Percentiles rank a stretch among this genome's conserved stretches.
These are phyloP conservation scores for Aegilops bicornis DNA, from an alignment of 176 grass and related monocot species.

Conservation along the genomic window DNA sequence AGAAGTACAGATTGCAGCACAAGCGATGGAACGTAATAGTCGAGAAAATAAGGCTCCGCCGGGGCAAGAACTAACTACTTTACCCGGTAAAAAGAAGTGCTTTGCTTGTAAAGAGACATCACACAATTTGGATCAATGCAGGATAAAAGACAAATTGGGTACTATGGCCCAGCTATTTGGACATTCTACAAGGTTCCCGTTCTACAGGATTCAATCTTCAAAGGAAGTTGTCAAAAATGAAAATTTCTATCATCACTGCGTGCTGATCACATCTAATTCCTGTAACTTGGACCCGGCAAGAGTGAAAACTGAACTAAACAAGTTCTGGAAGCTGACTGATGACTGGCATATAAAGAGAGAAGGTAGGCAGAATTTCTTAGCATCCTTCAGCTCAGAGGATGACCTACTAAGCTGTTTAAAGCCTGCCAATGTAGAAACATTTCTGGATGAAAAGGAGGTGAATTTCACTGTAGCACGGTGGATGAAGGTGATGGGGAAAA, in stretches of 20 bases:
- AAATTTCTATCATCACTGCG: constrained; percentile 17
- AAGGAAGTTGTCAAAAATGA: neutral
- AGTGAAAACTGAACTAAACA: constrained; percentile 32
- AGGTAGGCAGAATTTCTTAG: constrained; percentile 11
- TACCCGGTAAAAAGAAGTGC: neutral
- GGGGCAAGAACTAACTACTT: neutral
- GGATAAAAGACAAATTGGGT: constrained; percentile 14
- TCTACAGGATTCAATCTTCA: constrained; percentile 29
- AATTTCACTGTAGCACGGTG: constrained; percentile 24
- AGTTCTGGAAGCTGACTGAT: constrained; percentile 14
- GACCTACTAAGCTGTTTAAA: constrained; percentile 33
- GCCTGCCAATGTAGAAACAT: neutral
- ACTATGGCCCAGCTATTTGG: constrained; percentile 6
- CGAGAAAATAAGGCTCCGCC: neutral
- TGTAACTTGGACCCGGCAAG: constrained; percentile 9
- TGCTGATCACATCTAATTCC: constrained; percentile 21
- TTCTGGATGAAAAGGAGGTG: constrained; percentile 6
- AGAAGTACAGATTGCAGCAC: constrained; percentile 5
- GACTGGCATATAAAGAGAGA: constrained; percentile 37
- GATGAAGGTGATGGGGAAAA: neutral
- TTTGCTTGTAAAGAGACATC: constrained; percentile 37
- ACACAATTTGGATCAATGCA: constrained; percentile 35
- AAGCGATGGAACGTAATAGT: neutral
- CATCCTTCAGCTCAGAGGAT: constrained; percentile 29
- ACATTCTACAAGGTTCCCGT: constrained; percentile 38